These are phyloP conservation scores for Chenopodium album DNA, from an alignment of 148 eudicot genomes.

Conservation along the genomic window DNA sequence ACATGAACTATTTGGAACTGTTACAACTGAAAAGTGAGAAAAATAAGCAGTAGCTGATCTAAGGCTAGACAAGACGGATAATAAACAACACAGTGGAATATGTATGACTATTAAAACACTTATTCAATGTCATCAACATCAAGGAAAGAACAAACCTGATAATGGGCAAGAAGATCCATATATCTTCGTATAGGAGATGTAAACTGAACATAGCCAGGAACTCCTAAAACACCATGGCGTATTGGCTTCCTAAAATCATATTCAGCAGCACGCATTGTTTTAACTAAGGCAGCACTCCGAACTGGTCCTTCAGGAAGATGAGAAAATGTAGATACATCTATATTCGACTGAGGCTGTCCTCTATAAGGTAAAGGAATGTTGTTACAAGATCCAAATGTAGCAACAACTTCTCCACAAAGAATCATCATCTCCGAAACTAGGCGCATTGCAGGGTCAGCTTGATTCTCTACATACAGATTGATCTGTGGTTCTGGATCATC, in stretches of 20 bases:
- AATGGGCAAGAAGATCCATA: slow-evolving; percentile 98
- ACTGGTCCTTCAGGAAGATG: slow-evolving; percentile 99
- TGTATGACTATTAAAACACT: not conserved
- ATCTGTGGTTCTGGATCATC: slow-evolving; percentile 87
- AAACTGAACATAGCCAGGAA: slow-evolving; percentile 99
- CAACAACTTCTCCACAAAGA: slow-evolving; percentile 94
- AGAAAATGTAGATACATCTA: slow-evolving; percentile 73
- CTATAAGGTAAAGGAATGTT: slow-evolving; percentile 78
- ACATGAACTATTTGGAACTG: not conserved
- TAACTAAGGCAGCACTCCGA: slow-evolving; percentile 71
- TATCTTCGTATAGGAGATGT: slow-evolving; percentile 98
- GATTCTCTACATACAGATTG: slow-evolving; percentile 87
- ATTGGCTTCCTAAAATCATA: slow-evolving; percentile 90
- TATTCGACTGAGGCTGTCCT: slow-evolving; percentile 84
- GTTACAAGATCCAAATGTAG: slow-evolving; percentile 74
- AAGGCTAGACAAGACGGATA: not conserved
- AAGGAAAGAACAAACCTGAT: slow-evolving; percentile 60
- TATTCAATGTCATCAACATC: not conserved
- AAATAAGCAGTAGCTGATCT: too few species aligned
- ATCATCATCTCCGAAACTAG: slow-evolving; percentile 99
- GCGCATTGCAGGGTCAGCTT: slow-evolving; percentile 85
- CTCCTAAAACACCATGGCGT: slow-evolving; percentile 82
- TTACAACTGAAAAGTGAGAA: too few species aligned
- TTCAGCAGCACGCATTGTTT: slow-evolving; percentile 87
- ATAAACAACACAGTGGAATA: not conserved